Percentiles rank a stretch among this genome's conserved stretches.
Conservation (phyloP, 2,329 filamentous ascomycete species). For the Fusarium mundagurra region DNA sequence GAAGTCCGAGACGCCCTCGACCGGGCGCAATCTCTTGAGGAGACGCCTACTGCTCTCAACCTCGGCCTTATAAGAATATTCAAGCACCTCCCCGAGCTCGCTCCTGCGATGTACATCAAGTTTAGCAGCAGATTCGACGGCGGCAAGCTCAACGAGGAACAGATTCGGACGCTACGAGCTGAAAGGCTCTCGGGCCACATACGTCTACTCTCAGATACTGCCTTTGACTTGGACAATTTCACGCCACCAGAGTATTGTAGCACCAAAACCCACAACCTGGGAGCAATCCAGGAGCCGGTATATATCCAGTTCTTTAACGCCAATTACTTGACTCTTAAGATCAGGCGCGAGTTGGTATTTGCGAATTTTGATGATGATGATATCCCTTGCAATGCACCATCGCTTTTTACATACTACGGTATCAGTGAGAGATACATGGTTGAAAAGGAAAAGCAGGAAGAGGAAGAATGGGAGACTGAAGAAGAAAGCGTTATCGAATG, state of each 20-base stretch:
- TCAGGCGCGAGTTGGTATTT: neutral
- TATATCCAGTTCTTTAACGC: neutral
- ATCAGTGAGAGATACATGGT: neutral
- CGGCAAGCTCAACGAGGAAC: neutral
- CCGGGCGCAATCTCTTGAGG: neutral
- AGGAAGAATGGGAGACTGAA: neutral
- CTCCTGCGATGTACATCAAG: neutral
- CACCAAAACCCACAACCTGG: neutral
- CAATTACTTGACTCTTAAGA: neutral
- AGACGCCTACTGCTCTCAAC: neutral
- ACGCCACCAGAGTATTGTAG: neutral
- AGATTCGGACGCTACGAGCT: neutral
- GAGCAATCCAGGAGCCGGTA: fast-evolving
- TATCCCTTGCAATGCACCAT: neutral
- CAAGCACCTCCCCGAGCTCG: neutral
- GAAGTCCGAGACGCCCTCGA: neutral
- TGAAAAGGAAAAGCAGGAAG: too few relatives aligned
- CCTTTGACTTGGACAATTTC: fast-evolving
- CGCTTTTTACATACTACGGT: neutral
- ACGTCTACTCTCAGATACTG: neutral
- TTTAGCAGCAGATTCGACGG: neutral
- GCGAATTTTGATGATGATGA: fast-evolving
- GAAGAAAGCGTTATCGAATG: neutral
- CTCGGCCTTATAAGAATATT: neutral
- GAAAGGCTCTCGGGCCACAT: neutral